Base-by-base conservation (phyloP, 306 rosid species). In the Medicago ruthenica region DNA sequence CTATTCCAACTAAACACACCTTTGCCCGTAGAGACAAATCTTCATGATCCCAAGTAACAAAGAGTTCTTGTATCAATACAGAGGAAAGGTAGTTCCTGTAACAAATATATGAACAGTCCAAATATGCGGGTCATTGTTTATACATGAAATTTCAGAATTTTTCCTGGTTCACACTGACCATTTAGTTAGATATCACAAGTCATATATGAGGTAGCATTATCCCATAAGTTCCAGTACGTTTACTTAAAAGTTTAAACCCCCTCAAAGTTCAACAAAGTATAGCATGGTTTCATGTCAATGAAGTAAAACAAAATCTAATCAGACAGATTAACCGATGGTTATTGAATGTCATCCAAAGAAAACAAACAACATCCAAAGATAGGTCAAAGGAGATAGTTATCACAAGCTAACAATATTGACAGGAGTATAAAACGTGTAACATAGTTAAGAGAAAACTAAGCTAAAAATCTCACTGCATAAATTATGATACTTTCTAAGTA, bases 1-100 rank as follows among this genome's bases (percentile, higher is more conserved):
- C 68, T 34, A 67, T 78, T 61, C 41, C 64, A 39, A 61, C 58
- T 37, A 64, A 76, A 80, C 89, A 64, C 73, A 84, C 98, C 96
- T 90, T 95, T 70, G 89, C 91, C 31, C 98, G 88, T 62, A 95
- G 86, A 84, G 98, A 82, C 69, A 95, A 78, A 84, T 95, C 98
- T 24, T 95, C 98, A 81, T 95, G 98, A 85, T 95, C 98, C 98
- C 97, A 95, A 8, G 97, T 87, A 80, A 95, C 85, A 87, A 95
- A 95, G 70, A 95, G 89, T 84, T 95, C 98, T 88, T 95, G 98
- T 81, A 95, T 92, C 76, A 95, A 76, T 73, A 92, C 98, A 85
- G 98, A 95, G 0, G 98, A 95, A 55, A 92, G 97, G 82, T 95
- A 95, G 85, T 95, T 95, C 96, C 98, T 95, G 80, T 18, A 74